Evolutionary conservation across 2,329 filamentous ascomycete species (phyloP).

Genomic region (Sporothrix phasma): DNA sequence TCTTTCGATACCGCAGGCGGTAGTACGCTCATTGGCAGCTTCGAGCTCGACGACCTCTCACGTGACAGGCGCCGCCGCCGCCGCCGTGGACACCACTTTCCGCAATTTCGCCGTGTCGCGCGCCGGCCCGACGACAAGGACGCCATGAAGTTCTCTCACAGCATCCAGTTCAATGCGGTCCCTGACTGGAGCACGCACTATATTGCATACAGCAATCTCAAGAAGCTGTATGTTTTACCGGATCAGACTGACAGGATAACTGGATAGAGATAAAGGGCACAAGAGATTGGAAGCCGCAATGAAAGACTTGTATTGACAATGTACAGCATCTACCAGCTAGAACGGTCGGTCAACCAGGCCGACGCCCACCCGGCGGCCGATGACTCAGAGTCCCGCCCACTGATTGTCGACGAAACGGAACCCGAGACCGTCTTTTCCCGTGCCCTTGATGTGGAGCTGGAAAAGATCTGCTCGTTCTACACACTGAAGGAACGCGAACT

Average conservation of each 20-base stretch:
- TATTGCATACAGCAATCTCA: constrained; percentile 96
- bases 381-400: constrained; percentile 76
- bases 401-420: constrained; percentile 58
- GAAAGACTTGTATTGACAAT: background rate
- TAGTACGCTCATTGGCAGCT: background rate
- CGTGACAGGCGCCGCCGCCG: background rate
- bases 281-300: no score
- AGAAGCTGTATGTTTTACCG: constrained; percentile 64
- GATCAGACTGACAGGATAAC: no score
- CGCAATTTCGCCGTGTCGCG: background rate
- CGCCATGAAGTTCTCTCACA: constrained; percentile 97
- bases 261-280: no score
- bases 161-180: constrained; percentile 97
- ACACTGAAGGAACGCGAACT: constrained; percentile 82
- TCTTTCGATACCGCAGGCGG: background rate
- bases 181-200: constrained; percentile 99
- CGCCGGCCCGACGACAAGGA: constrained; percentile 32
- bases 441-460: constrained; percentile 77
- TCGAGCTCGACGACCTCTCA: constrained; percentile 5
- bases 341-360: constrained; percentile 62
- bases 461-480: constrained; percentile 91
- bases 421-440: constrained; percentile 73
- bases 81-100: background rate
- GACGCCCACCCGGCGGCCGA: constrained; percentile 45
- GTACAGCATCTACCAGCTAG: constrained; percentile 80